phyloP scores from a whole-genome alignment of 2,329 filamentous ascomycete genomes.

The Aspergillus sp. region DNA sequence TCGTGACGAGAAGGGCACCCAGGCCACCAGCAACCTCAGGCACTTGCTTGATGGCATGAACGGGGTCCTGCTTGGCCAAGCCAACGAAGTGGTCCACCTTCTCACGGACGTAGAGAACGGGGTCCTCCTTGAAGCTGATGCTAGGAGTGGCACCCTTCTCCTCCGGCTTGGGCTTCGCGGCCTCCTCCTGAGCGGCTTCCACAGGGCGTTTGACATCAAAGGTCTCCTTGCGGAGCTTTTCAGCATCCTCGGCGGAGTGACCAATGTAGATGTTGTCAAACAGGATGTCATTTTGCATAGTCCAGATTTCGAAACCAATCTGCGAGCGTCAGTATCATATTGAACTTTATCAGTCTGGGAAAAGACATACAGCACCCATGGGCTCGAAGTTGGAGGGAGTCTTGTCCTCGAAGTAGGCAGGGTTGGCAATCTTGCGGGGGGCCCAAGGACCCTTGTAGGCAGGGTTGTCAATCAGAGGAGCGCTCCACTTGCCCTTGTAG shows the following conservation, averaged over 20 bases:
- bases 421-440: constrained; percentile 95
- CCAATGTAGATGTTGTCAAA: constrained; percentile 99
- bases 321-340: constrained; percentile 26
- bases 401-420: constrained; percentile 95
- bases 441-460: constrained; percentile 95
- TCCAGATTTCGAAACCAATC: constrained; percentile 99
- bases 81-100: constrained; percentile 88
- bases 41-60: constrained; percentile 80
- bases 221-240: constrained; percentile 79
- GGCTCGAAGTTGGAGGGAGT: constrained; percentile 93
- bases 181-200: constrained; percentile 74
- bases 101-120: constrained; percentile 78
- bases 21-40: constrained; percentile 84
- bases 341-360: background rate
- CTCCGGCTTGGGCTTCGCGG: constrained; percentile 70
- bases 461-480: constrained; percentile 91
- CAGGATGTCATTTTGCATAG: constrained; percentile 97
- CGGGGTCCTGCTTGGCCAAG: constrained; percentile 72
- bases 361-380: constrained; percentile 74
- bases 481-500: constrained; percentile 99
- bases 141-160: constrained; percentile 62
- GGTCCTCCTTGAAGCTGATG: constrained; percentile 85
- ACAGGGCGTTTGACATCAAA: constrained; percentile 81
- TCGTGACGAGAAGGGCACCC: constrained; percentile 60
- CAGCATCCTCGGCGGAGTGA: constrained; percentile 88